Evolutionary conservation across 1,284 basidiomycete genomes (phyloP).

Genomic region (Leccinum fuscescens): DNA sequence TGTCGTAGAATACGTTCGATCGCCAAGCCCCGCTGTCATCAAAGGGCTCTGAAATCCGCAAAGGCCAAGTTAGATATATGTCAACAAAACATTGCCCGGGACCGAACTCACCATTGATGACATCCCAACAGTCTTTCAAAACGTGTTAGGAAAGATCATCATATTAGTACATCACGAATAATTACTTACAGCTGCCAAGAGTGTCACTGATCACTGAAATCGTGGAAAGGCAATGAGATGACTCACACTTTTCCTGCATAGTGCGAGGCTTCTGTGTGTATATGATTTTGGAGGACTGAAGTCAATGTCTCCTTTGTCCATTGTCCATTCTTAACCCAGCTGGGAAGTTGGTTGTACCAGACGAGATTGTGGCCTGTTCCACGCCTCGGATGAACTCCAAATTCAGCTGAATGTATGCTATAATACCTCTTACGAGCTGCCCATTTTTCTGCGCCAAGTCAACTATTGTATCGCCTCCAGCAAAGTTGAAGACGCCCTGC

Average conservation of each 20-base stretch:
- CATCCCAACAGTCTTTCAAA: conserved; percentile 23
- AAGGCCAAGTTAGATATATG: not conserved
- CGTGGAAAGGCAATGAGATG: not conserved
- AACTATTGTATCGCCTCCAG: conserved; percentile 26
- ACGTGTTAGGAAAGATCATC: not conserved
- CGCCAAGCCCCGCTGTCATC: conserved; percentile 18
- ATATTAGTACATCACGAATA: not conserved
- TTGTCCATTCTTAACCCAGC: conserved; percentile 19
- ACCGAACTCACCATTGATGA: conserved; percentile 19
- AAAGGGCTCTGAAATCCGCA: conserved; percentile 14
- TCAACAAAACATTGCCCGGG: not conserved
- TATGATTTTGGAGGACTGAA: conserved; percentile 19
- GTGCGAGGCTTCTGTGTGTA: conserved; percentile 16
- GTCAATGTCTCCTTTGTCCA: conserved; percentile 19
- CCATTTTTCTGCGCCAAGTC: conserved; percentile 24
- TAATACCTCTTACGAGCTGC: conserved; percentile 22
- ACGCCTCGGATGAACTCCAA: not conserved
- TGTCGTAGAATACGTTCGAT: conserved; percentile 15
- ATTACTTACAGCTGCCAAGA: conserved; percentile 16
- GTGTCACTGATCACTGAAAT: not conserved
- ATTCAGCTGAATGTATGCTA: not conserved
- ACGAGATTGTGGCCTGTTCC: conserved; percentile 22
- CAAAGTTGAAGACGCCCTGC: conserved; percentile 29
- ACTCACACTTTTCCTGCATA: conserved; percentile 17
- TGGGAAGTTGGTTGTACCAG: conserved; percentile 19